Evolutionary conservation across 2,329 filamentous ascomycete genomes (phyloP).

Genomic region (Paradendryphiella salina): DNA sequence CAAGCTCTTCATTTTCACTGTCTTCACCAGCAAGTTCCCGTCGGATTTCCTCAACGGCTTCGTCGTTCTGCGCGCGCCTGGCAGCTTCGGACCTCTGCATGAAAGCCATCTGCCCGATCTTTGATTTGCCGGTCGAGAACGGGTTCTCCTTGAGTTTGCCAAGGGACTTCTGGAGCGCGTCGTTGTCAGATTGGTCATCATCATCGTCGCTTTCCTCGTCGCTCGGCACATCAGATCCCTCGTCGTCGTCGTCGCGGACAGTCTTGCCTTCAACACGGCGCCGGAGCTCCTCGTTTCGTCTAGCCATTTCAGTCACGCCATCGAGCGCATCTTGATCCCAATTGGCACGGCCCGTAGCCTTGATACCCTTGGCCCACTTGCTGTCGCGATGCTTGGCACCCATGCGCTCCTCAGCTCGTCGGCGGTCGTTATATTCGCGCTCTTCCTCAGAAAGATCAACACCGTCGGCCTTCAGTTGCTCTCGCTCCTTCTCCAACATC

Average conservation of each 20-base stretch:
- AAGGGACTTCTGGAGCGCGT: constrained; percentile 42
- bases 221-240: constrained; percentile 53
- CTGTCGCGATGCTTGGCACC: constrained; percentile 83
- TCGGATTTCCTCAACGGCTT: constrained; percentile 62
- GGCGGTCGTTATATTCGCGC: constrained; percentile 68
- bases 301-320: constrained; percentile 78
- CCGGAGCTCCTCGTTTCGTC: constrained; percentile 79
- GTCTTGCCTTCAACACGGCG: constrained; percentile 75
- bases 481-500: constrained; percentile 60
- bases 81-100: constrained; percentile 87
- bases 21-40: constrained; percentile 69
- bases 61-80: constrained; percentile 78
- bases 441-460: constrained; percentile 67
- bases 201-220: constrained; percentile 60
- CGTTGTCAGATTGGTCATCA: constrained; percentile 61
- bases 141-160: constrained; percentile 52
- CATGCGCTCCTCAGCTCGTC: constrained; percentile 81
- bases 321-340: constrained; percentile 88
- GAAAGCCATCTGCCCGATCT: constrained; percentile 84
- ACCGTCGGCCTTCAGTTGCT: constrained; percentile 62
- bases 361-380: constrained; percentile 87
- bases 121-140: constrained; percentile 62
- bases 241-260: constrained; percentile 54
- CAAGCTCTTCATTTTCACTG: constrained; percentile 54
- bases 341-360: constrained; percentile 74